Conservation (phyloP, 805 yeast genomes). For the Yamadazyma scolyti region DNA sequence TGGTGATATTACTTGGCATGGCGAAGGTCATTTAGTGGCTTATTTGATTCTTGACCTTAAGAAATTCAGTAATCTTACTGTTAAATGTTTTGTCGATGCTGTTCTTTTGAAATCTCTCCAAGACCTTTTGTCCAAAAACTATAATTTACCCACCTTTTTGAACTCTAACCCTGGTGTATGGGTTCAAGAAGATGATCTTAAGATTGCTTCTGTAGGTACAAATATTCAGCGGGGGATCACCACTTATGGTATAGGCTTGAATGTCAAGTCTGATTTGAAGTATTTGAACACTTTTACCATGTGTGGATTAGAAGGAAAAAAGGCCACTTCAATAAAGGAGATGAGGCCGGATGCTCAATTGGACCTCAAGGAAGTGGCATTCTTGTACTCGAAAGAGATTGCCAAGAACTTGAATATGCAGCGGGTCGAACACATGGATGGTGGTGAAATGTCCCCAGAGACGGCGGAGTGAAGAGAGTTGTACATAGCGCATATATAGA, state of each 20-base stretch:
- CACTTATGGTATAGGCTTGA: slow-evolving; percentile 85
- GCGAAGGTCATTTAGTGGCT: slow-evolving; percentile 89
- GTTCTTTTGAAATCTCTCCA: slow-evolving; percentile 59
- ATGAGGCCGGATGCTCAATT: slow-evolving; percentile 11
- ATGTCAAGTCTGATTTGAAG: slow-evolving; percentile 68
- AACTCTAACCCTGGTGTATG: slow-evolving; percentile 88
- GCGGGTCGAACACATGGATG: slow-evolving; percentile 33
- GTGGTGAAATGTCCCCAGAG: slow-evolving; percentile 19
- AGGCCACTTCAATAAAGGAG: slow-evolving; percentile 32
- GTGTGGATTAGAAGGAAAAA: slow-evolving; percentile 73
- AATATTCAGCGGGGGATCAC: slow-evolving; percentile 82
- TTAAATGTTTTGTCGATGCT: slow-evolving; percentile 61
- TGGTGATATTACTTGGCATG: slow-evolving; percentile 96
- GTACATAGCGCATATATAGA: too few relatives aligned
- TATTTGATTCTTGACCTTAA: slow-evolving; percentile 69
- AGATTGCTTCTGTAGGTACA: slow-evolving; percentile 88
- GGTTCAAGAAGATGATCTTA: slow-evolving; percentile 49
- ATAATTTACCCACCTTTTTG: slow-evolving; percentile 42
- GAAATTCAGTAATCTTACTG: slow-evolving; percentile 52
- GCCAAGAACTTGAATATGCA: slow-evolving; percentile 29
- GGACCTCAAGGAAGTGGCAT: slow-evolving; percentile 24
- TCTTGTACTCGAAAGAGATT: slow-evolving; percentile 32
- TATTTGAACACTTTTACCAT: slow-evolving; percentile 71
- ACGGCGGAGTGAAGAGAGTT: neutral
- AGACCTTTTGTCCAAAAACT: slow-evolving; percentile 35